Evolutionary conservation across 2,329 filamentous ascomycete genomes (phyloP).

Genomic region (Xylariaceae sp.): DNA sequence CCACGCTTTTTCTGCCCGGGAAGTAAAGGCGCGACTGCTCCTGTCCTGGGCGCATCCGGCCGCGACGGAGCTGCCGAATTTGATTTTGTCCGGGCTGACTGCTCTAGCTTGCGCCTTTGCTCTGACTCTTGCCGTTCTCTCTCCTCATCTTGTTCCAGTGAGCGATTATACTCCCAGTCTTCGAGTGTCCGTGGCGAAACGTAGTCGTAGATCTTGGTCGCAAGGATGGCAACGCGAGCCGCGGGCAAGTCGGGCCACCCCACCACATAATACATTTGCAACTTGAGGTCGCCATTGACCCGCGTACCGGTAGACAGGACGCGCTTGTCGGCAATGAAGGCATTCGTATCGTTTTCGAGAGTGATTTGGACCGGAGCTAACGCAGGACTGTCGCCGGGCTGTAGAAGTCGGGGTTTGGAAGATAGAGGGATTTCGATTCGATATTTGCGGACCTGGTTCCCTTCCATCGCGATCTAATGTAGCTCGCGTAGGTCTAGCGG

Average conservation of each 20-base stretch:
- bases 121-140: slow-evolving; percentile 21
- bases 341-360: slow-evolving; percentile 46
- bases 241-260: slow-evolving; percentile 50
- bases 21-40: slow-evolving; percentile 3
- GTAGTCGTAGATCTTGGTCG: slow-evolving; percentile 49
- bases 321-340: slow-evolving; percentile 53
- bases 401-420: slow-evolving; percentile 33
- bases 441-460: slow-evolving; percentile 2
- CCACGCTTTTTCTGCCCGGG: slow-evolving; percentile 18
- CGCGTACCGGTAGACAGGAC: slow-evolving; percentile 34
- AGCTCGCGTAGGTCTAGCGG: not conserved
- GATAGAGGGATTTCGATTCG: slow-evolving; percentile 29
- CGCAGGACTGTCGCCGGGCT: slow-evolving; percentile 43
- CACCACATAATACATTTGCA: slow-evolving; percentile 50
- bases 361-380: slow-evolving; percentile 43
- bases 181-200: slow-evolving; percentile 54
- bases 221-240: slow-evolving; percentile 42
- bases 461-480: slow-evolving; percentile 12
- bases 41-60: slow-evolving; percentile 3
- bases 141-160: slow-evolving; percentile 39
- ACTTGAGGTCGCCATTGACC: slow-evolving; percentile 23
- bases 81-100: not conserved
- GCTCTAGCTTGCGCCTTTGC: slow-evolving; percentile 12
- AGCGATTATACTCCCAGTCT: slow-evolving; percentile 48
- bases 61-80: slow-evolving; percentile 12